These are phyloP conservation scores for Magnolia changhungtana DNA, from an alignment of 164 flowering plant genomes.

Conservation along the genomic window DNA sequence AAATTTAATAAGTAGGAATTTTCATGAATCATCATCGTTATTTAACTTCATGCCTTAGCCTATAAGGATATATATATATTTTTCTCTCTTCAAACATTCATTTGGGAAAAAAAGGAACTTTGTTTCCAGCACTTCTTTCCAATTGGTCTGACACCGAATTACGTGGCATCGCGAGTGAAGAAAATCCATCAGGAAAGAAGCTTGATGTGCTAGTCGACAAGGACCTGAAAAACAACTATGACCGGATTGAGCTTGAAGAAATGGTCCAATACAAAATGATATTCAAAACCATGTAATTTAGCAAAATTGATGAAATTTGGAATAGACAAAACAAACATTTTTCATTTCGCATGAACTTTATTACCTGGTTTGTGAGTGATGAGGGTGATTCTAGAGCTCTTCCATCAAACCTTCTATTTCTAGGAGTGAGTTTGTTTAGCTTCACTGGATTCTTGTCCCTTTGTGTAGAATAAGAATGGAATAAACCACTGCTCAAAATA, in stretches of 20 bases:
- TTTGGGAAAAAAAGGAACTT: too few relatives aligned
- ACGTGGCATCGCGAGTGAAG: slow-evolving; percentile 51
- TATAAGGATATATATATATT: too few relatives aligned
- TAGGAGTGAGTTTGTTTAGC: slow-evolving; percentile 35
- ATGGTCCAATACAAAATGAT: slow-evolving; percentile 41
- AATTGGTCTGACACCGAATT: background rate
- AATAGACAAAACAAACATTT: background rate
- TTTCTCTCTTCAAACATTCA: too few relatives aligned
- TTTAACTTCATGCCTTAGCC: too few relatives aligned
- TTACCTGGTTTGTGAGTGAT: slow-evolving; percentile 49
- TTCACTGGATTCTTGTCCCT: slow-evolving; percentile 63
- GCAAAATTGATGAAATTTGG: background rate
- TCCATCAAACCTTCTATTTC: slow-evolving; percentile 43
- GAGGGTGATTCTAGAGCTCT: slow-evolving; percentile 41
- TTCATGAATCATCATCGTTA: too few relatives aligned
- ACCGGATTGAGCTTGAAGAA: slow-evolving; percentile 74
- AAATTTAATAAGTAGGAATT: too few relatives aligned
- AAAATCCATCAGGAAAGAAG: slow-evolving; percentile 78
- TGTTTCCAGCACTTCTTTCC: background rate
- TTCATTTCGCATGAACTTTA: background rate
- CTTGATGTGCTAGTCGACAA: slow-evolving; percentile 77
- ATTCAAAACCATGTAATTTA: too few relatives aligned
- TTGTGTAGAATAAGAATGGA: slow-evolving; percentile 72
- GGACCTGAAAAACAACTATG: slow-evolving; percentile 61
- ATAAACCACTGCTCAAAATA: slow-evolving; percentile 52